Conservation (phyloP, 805 yeast species). For the Naumovozyma castellii region DNA sequence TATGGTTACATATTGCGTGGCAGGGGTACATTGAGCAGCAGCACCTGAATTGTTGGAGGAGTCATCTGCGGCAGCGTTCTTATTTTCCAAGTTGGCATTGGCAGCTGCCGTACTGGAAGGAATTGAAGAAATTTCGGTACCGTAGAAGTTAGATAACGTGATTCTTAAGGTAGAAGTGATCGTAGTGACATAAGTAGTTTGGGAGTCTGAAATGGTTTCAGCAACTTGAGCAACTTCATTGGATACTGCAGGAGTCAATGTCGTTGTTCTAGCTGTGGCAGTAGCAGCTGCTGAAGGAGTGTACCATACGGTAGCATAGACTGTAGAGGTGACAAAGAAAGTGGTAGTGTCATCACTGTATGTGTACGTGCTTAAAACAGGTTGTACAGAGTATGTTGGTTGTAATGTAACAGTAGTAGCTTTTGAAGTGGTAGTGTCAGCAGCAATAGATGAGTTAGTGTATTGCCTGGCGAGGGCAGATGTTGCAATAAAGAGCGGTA, state of each 20-base stretch:
- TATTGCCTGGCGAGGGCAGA: slow-evolving; percentile 6
- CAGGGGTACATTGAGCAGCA: slow-evolving; percentile 2
- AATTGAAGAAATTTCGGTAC: not conserved
- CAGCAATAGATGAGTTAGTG: slow-evolving; percentile 11
- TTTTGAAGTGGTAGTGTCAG: not conserved
- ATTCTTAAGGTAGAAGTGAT: slow-evolving; percentile 10
- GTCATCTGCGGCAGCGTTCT: too few relatives aligned
- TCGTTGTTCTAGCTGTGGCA: not conserved
- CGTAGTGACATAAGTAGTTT: slow-evolving; percentile 13
- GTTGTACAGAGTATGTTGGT: slow-evolving; percentile 15
- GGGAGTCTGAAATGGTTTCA: slow-evolving; percentile 4
- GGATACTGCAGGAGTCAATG: slow-evolving; percentile 2
- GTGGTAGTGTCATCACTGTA: slow-evolving; percentile 22
- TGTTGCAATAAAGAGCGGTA: not conserved
- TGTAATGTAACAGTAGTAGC: slow-evolving; percentile 13
- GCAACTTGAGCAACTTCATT: slow-evolving; percentile 12
- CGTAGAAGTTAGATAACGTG: slow-evolving; percentile 3
- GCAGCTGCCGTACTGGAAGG: not conserved
- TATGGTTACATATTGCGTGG: slow-evolving; percentile 15
- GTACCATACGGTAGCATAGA: slow-evolving; percentile 16
- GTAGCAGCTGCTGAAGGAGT: slow-evolving; percentile 5
- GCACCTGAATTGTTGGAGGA: not conserved
- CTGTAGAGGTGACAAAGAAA: slow-evolving; percentile 17
- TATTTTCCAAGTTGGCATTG: too few relatives aligned
- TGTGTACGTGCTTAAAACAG: slow-evolving; percentile 10